Percentiles rank a stretch among this genome's conserved stretches.
These are phyloP conservation scores for Colletotrichum lupini DNA, from an alignment of 2,329 filamentous ascomycete species.

Conservation along the genomic window DNA sequence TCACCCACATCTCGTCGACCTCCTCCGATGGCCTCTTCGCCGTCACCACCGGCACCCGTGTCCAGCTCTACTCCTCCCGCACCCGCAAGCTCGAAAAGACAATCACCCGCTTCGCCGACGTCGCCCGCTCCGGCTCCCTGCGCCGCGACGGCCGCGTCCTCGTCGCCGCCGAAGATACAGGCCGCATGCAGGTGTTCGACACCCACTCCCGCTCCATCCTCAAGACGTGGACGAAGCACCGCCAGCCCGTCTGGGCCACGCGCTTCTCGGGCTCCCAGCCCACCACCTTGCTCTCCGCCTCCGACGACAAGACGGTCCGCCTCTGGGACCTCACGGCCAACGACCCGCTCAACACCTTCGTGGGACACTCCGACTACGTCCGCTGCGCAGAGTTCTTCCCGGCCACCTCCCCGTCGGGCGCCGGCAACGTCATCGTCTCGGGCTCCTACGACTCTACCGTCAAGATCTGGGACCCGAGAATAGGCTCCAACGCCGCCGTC, in stretches of 20 bases:
- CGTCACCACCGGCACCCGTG: constrained; percentile 91
- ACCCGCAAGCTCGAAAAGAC: constrained; percentile 94
- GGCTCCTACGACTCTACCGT: constrained; percentile 97
- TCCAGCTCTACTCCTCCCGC: constrained; percentile 93
- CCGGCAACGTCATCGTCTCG: constrained; percentile 82
- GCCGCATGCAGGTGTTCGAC: constrained; percentile 95
- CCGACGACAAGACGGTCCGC: constrained; percentile 91
- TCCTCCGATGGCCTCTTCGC: constrained; percentile 80
- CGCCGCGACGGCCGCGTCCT: constrained; percentile 89
- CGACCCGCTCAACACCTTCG: constrained; percentile 79
- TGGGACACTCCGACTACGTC: constrained; percentile 93
- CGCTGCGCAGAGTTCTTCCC: constrained; percentile 89
- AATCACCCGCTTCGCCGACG: constrained; percentile 92
- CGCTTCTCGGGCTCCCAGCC: constrained; percentile 91
- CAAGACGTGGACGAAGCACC: constrained; percentile 94
- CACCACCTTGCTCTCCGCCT: constrained; percentile 87
- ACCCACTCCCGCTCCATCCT: constrained; percentile 88
- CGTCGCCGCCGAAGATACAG: constrained; percentile 90
- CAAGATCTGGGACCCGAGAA: constrained; percentile 90
- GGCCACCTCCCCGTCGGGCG: constrained; percentile 47
- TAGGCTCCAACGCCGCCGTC: constrained; percentile 71
- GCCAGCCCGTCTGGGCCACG: constrained; percentile 92
- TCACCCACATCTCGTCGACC: constrained; percentile 86
- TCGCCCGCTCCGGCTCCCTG: constrained; percentile 89
- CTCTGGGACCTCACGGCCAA: constrained; percentile 93